Conservation (phyloP, 768 basidiomycete genomes). For the Harrya chromipes region DNA sequence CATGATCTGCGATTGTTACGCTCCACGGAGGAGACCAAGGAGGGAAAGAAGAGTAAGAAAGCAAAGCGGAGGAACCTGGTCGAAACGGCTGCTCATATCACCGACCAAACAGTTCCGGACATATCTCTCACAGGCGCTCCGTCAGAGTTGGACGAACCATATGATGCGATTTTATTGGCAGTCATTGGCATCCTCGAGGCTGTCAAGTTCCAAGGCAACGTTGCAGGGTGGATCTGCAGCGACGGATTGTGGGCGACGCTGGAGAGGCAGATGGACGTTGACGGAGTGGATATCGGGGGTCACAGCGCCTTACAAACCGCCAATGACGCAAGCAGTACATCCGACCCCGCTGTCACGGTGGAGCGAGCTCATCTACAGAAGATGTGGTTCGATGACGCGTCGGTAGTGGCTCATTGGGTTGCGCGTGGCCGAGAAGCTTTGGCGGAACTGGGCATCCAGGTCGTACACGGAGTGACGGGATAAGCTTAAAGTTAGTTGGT, state of each 20-base stretch:
- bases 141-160: slow-evolving; percentile 18
- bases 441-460: slow-evolving; percentile 44
- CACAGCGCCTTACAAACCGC: slow-evolving; percentile 1
- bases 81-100: neutral
- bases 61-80: slow-evolving; percentile 1
- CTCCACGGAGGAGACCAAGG: slow-evolving; percentile 14
- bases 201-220: slow-evolving; percentile 55
- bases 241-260: slow-evolving; percentile 44
- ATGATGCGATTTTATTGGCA: slow-evolving; percentile 56
- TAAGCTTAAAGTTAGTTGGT: neutral
- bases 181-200: slow-evolving; percentile 65
- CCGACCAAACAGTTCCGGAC: slow-evolving; percentile 1
- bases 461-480: slow-evolving; percentile 41
- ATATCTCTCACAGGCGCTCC: neutral
- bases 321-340: slow-evolving; percentile 16
- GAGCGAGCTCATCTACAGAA: slow-evolving; percentile 8
- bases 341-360: slow-evolving; percentile 1
- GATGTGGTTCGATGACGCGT: slow-evolving; percentile 54
- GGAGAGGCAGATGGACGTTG: slow-evolving; percentile 4
- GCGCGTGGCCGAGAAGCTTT: slow-evolving; percentile 49
- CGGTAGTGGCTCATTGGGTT: slow-evolving; percentile 49
- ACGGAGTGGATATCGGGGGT: neutral
- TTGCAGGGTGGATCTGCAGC: slow-evolving; percentile 62
- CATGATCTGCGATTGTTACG: slow-evolving; percentile 34
- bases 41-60: slow-evolving; percentile 6